Evolutionary conservation across 345 rosid genomes (phyloP), one percentile per base, ranked within the genome.

Genomic region (Camelina hispida): DNA sequence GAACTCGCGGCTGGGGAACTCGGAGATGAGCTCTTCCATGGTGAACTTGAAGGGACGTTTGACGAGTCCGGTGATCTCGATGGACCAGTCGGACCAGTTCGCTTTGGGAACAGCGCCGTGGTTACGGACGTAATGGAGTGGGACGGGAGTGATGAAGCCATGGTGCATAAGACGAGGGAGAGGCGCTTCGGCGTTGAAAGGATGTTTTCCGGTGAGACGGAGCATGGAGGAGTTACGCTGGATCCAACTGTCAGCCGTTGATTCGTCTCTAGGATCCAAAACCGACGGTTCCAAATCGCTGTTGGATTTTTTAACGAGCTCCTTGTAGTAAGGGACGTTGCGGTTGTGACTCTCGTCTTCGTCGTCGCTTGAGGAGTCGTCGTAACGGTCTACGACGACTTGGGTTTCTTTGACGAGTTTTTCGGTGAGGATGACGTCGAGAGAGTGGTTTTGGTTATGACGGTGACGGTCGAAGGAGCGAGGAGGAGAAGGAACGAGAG

Each of bases 131-230:
- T 90, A 95, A 72, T 95, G 97, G 75, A 95, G 96, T 1, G 97
- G 93, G 5, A 85, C 92, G 2, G 97, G 97, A 38, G 99, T 91
- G 70, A 95, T 90, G 85, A 95, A 95, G 2, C 99, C 97, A 71
- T 92, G 96, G 79, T 88, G 92, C 97, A 92, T 90, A 58, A 95
- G 97, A 38, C 90, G 84, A 74, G 76, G 72, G 28, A 95, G 65
- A 4, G 97, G 97, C 0, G 99, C 68, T 66, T 92, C 99, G 1
- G 87, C 82, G 88, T 95, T 95, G 82, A 90, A 95, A 0, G 99
- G 99, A 66, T 95, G 97, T 66, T 95, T 95, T 42, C 99, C 97
- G 2, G 97, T 89, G 83, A 92, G 96, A 32, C 99, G 99, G 69
- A 95, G 82, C 97, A 92, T 87, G 20, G 88, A 55, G 1, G 91